Evolutionary conservation across 2,329 filamentous ascomycete species (phyloP).

Genomic region (Paecilomyces formosus): DNA sequence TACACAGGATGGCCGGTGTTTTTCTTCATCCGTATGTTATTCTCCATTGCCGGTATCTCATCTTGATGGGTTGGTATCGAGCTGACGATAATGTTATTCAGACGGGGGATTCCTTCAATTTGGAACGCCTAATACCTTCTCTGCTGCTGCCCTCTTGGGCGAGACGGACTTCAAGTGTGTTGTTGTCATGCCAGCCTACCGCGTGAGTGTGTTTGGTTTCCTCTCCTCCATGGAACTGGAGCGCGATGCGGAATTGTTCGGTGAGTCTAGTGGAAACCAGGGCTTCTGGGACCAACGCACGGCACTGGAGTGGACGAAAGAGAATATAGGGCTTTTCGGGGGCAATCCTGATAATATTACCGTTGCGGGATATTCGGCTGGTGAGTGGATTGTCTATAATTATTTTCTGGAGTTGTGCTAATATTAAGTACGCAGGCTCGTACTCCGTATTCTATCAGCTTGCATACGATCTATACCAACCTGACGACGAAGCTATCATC

Average conservation of each 20-base stretch:
- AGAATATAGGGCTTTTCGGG: conserved; percentile 45
- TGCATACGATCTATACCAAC: conserved; percentile 47
- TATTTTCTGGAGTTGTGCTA: neutral
- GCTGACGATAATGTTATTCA: conserved; percentile 9
- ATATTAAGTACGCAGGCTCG: conserved; percentile 32
- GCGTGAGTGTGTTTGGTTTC: conserved; percentile 51
- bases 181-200: conserved; percentile 50
- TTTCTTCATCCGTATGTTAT: conserved; percentile 47
- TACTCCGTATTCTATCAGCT: conserved; percentile 53
- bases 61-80: neutral
- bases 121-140: conserved; percentile 43
- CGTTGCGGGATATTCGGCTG: conserved; percentile 50
- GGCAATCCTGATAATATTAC: conserved; percentile 46
- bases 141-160: conserved; percentile 39
- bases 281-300: conserved; percentile 53
- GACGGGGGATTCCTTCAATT: conserved; percentile 53
- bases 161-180: conserved; percentile 45
- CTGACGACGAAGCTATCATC: conserved; percentile 40
- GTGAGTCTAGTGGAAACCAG: conserved; percentile 39
- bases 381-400: conserved; percentile 10
- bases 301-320: conserved; percentile 49
- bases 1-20: conserved; percentile 49
- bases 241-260: conserved; percentile 28
- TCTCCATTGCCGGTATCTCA: neutral
- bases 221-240: conserved; percentile 43